Base-by-base conservation (phyloP, 129 eudicot genomes). In the Dittrichia graveolens region DNA sequence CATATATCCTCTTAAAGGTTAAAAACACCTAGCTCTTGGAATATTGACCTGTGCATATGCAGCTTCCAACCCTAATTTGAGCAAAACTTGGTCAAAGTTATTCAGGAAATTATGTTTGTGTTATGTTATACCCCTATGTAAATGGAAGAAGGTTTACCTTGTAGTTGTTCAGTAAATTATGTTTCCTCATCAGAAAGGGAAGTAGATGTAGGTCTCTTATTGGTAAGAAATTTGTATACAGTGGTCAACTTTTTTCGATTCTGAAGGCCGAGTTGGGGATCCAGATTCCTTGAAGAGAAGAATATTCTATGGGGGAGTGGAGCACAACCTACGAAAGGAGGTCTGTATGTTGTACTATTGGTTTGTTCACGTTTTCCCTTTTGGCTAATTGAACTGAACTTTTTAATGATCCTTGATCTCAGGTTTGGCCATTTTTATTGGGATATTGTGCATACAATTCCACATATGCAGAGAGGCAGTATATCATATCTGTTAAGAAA, bases 261-360 rank as follows among this genome's bases (percentile, higher is more conserved):
- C 79, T 52, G 99, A 90, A 80, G 99, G 99, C 54, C 86, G 97
- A 68, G 80, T 94, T 41, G 67, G 46, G 71, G 93, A 90, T 77
- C 76, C 91, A 77, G 53, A 78, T 57, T 83, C 93, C 69, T 67
- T 94, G 66, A 94, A 83, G 72, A 88, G 84, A 83, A 84, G 97
- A 80, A 90, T 94, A 77, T 94, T 94, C 78, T 90, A 94, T 56
- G 99, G 99, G 48, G 99, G 99, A 37, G 82, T 90, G 61, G 91
- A 85, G 70, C 91, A 90, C 72, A 72, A 72, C 75, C 67, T 88
- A 81, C 93, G 99, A 45, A 88, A 90, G 78, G 94, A 90, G 96
- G 99, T 94, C 54, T 74, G 78, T 44, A 13, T 15, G 62, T 62
- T 72, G 16, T 69, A 60, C 15, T 34, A 31, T 39, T 69, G 44